Base-by-base conservation (phyloP, 2,329 filamentous ascomycete species). In the Ceratocystis cacaofunesta region DNA sequence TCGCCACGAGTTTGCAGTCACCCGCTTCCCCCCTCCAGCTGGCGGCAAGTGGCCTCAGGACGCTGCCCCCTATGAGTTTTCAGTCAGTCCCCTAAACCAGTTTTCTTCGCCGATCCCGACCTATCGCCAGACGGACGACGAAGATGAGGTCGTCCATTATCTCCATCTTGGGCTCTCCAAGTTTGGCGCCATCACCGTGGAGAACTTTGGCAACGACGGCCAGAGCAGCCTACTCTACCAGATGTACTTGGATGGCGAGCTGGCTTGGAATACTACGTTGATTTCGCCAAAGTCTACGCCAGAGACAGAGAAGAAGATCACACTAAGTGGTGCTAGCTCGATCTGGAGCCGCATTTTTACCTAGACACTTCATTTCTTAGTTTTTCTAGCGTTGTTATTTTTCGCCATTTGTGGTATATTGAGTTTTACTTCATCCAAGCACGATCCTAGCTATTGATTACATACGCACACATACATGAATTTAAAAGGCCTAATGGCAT, bases 1-100 rank as follows among this genome's bases (percentile, higher is more conserved):
- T 72, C 81, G 94, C n/a, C 94, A 99, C 72, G 94, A 99, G 74
- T 97, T 97, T 74, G 94, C 89, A 1, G 92, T 92, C 0, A 97
- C 92, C 0, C 85, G 86, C 61, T 87, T 88, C 76, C 87, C 80
- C 17, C 85, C 81, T n/a, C 84, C 79, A 68, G 78, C 70, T 63
- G 80, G 77, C 68, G 83, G 84, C 61, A 82, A 75, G 63, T 90
- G 86, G 86, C 79, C 83, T 0, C 76, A 83, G 61, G 80, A 76
- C 52, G 82, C 84, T 1, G 80, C 86, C 0, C 88, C 95, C 0
- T 87, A 95, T 71, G 94, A 99, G 74, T 97, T 96, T 75, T 94
- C 89, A 28, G 91, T 88, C 0, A 94, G 89, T 65, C 94, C 94
- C 0, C 74, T 99, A 63, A 95, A 86, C 73, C 95, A 97, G 80